Percentiles rank a stretch among this genome's conserved stretches.
Evolutionary conservation across 176 grass and related monocot species (phyloP).

Genomic region (Typha latifolia): DNA sequence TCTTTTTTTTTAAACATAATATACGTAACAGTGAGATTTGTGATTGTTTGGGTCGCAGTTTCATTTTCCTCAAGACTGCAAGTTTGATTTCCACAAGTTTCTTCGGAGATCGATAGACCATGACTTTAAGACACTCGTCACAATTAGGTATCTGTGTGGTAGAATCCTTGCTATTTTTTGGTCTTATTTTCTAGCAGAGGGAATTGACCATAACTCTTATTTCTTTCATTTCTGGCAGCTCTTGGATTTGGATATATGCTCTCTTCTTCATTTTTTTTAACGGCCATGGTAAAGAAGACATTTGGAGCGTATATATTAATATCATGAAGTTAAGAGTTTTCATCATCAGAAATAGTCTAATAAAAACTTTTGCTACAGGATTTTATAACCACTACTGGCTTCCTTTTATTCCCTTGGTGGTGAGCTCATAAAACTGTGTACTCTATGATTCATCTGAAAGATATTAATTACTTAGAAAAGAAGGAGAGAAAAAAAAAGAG

Average conservation of each 20-base stretch:
- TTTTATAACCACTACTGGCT: constrained; percentile 13
- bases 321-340: too few relatives aligned
- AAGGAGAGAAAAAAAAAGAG: background rate
- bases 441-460: background rate
- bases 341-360: too few relatives aligned
- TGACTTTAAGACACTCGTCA: constrained; percentile 16
- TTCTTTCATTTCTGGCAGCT: background rate
- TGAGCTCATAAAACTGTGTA: background rate
- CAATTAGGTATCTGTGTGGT: constrained; percentile 10
- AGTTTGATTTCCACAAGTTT: constrained; percentile 20
- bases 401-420: constrained; percentile 11
- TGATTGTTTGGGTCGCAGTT: constrained; percentile 1
- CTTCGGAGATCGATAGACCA: constrained; percentile 12
- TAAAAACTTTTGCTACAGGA: background rate
- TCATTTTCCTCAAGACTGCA: constrained; percentile 15
- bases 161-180: background rate
- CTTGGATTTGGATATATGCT: constrained; percentile 6
- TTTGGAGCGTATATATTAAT: too few relatives aligned
- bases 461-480: background rate
- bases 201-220: background rate
- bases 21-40: background rate
- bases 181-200: background rate
- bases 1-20: background rate
- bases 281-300: background rate
- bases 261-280: constrained; percentile 8